Percentiles rank a stretch among this genome's conserved stretches.
Evolutionary conservation across 140 eudicot genomes (phyloP).

Genomic region (Cichorium intybus): DNA sequence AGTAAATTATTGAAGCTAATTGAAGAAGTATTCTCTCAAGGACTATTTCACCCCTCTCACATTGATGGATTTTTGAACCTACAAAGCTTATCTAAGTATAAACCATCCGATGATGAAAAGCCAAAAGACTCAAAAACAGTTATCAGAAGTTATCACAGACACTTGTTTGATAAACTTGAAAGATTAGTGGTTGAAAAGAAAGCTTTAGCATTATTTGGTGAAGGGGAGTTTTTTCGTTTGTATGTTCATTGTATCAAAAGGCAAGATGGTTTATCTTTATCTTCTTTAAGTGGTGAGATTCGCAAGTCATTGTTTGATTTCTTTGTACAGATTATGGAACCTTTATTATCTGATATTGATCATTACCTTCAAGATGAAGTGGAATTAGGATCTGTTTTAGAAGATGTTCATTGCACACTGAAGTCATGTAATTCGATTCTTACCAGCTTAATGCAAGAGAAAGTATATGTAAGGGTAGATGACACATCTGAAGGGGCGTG

Average conservation of each 20-base stretch:
- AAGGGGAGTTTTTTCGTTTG: constrained; percentile 68
- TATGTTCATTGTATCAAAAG: constrained; percentile 52
- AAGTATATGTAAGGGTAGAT: constrained; percentile 62
- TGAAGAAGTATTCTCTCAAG: constrained; percentile 73
- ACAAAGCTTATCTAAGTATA: constrained; percentile 60
- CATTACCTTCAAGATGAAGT: constrained; percentile 36
- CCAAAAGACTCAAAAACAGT: constrained; percentile 40
- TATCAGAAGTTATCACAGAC: constrained; percentile 81
- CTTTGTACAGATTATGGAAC: constrained; percentile 71
- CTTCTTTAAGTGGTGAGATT: constrained; percentile 39
- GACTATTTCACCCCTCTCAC: constrained; percentile 80
- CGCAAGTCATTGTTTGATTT: constrained; percentile 73
- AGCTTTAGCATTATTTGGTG: constrained; percentile 46
- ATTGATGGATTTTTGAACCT: constrained; percentile 69
- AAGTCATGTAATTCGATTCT: constrained; percentile 56
- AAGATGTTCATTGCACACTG: constrained; percentile 38
- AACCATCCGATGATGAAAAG: constrained; percentile 39
- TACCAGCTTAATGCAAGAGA: constrained; percentile 45
- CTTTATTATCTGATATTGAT: constrained; percentile 50
- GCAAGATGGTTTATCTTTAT: constrained; percentile 47
- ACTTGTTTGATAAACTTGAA: constrained; percentile 70
- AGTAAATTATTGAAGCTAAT: constrained; percentile 42
- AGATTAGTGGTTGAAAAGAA: constrained; percentile 49
- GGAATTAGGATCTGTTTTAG: constrained; percentile 33
- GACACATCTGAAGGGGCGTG: constrained; percentile 87